phyloP scores from a whole-genome alignment of 1,284 basidiomycete genomes.

The Peniophora sp. region DNA sequence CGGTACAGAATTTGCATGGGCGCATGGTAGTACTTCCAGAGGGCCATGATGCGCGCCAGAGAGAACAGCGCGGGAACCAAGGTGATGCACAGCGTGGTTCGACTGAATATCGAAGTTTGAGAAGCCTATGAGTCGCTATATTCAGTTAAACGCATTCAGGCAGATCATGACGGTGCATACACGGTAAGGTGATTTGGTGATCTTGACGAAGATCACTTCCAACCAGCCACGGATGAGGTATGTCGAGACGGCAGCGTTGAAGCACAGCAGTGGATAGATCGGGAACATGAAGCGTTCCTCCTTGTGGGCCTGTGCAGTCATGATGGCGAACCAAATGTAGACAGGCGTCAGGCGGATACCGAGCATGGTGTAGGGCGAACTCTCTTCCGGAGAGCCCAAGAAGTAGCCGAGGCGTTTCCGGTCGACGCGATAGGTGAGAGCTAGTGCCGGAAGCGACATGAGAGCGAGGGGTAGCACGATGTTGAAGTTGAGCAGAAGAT shows the following conservation, averaged over 20 bases:
- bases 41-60: slow-evolving; percentile 70
- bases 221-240: slow-evolving; percentile 83
- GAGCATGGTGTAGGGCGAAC: slow-evolving; percentile 74
- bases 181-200: slow-evolving; percentile 78
- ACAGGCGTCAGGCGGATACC: slow-evolving; percentile 74
- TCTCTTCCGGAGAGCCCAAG: slow-evolving; percentile 47
- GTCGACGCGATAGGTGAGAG: slow-evolving; percentile 72
- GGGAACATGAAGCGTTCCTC: slow-evolving; percentile 99
- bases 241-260: slow-evolving; percentile 86
- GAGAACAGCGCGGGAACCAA: slow-evolving; percentile 64
- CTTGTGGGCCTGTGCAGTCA: slow-evolving; percentile 86
- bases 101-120: slow-evolving; percentile 67
- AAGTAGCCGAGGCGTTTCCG: slow-evolving; percentile 69
- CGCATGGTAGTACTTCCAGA: slow-evolving; percentile 87
- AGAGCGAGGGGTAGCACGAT: slow-evolving; percentile 77
- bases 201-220: slow-evolving; percentile 65
- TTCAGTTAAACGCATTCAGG: too few relatives aligned
- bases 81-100: slow-evolving; percentile 67
- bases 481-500: slow-evolving; percentile 93
- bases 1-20: slow-evolving; percentile 71
- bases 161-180: slow-evolving; percentile 32
- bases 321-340: slow-evolving; percentile 83
- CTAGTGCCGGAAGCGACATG: slow-evolving; percentile 70
- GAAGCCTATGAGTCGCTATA: slow-evolving; percentile 37
- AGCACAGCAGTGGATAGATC: slow-evolving; percentile 84